These are phyloP conservation scores for Vachellia pachyceras DNA, from an alignment of 306 rosid genomes.

Conservation along the genomic window DNA sequence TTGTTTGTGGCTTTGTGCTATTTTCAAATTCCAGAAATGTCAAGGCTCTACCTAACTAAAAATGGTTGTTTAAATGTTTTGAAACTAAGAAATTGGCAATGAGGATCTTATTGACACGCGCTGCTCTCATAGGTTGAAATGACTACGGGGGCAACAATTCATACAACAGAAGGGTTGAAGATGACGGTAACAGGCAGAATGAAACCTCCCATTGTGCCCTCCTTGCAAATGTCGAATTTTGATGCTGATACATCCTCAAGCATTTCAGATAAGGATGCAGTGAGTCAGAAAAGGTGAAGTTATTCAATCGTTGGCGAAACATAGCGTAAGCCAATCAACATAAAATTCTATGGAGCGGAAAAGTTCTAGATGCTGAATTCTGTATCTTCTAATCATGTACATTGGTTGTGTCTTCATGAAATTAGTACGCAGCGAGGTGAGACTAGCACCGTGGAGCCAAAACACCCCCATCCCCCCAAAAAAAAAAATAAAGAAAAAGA, in stretches of 20 bases:
- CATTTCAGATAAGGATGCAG: constrained; percentile 51
- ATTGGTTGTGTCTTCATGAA: too few relatives aligned
- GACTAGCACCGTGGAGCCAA: not conserved
- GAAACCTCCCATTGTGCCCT: constrained; percentile 77
- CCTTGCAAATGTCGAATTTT: constrained; percentile 59
- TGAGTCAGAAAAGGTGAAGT: constrained; percentile 55
- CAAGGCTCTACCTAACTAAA: not conserved
- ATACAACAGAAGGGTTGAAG: constrained; percentile 87
- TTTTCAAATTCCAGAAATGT: not conserved
- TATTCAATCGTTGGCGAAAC: constrained; percentile 39
- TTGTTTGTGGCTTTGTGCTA: not conserved
- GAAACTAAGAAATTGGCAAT: not conserved
- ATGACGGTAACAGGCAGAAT: constrained; percentile 86
- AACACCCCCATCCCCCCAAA: not conserved
- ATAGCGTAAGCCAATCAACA: not conserved
- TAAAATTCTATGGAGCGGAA: constrained; percentile 7
- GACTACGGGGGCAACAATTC: constrained; percentile 98
- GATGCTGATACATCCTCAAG: constrained; percentile 54
- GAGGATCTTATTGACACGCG: constrained; percentile 32
- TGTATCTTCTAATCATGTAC: not conserved
- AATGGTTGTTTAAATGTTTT: constrained; percentile 22
- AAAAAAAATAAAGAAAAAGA: too few relatives aligned
- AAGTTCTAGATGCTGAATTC: constrained; percentile 5
- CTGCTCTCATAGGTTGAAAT: constrained; percentile 71
- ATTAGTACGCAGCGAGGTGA: constrained; percentile 5